These are phyloP conservation scores for Apiospora rasikravindrae DNA, from an alignment of 2,329 filamentous ascomycete species.

Conservation along the genomic window DNA sequence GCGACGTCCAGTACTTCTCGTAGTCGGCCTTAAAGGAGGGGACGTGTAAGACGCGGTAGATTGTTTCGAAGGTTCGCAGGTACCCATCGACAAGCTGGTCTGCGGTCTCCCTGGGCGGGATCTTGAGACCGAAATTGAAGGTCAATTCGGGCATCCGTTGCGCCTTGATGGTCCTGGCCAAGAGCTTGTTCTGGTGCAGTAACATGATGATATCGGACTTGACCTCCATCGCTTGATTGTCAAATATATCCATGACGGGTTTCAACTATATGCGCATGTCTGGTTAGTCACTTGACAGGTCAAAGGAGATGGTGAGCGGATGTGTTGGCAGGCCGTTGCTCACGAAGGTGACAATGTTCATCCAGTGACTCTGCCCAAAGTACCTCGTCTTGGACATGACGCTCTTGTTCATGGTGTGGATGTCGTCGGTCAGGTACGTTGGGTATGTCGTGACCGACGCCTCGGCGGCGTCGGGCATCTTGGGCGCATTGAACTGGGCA, in stretches of 20 bases:
- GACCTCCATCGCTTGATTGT: not conserved
- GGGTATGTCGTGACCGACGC: not conserved
- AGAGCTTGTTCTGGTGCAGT: constrained; percentile 25
- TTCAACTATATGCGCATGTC: not conserved
- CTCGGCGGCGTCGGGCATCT: not conserved
- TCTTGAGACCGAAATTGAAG: constrained; percentile 24
- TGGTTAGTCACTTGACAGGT: not conserved
- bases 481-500: constrained; percentile 15
- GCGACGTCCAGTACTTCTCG: constrained; percentile 27
- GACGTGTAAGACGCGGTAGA: constrained; percentile 33
- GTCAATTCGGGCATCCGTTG: constrained; percentile 26
- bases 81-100: constrained; percentile 31
- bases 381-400: constrained; percentile 39
- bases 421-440: constrained; percentile 18
- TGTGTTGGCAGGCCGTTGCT: not conserved
- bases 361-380: constrained; percentile 32
- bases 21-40: constrained; percentile 32
- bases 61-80: constrained; percentile 31
- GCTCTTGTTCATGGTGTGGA: constrained; percentile 35
- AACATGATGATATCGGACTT: not conserved
- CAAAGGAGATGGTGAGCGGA: not conserved
- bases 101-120: constrained; percentile 28
- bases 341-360: constrained; percentile 1
- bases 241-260: constrained; percentile 10
- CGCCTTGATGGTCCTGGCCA: constrained; percentile 25